These are phyloP conservation scores for Echinochloa phyllopogon DNA, from an alignment of 176 grass and related monocot species.

Conservation along the genomic window DNA sequence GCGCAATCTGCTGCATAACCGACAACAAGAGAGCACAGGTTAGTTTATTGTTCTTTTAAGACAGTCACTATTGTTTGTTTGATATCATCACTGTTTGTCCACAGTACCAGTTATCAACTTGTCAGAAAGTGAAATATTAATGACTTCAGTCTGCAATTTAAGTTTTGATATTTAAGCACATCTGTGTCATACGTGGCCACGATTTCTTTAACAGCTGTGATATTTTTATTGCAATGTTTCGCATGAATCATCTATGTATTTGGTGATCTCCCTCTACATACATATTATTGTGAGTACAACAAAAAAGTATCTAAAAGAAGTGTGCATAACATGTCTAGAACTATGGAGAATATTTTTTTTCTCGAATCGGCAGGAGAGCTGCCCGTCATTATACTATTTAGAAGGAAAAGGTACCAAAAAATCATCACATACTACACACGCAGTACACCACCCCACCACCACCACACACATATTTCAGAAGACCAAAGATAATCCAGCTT, in stretches of 20 bases:
- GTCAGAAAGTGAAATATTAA: conserved; percentile 7
- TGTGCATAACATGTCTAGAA: too few relatives aligned
- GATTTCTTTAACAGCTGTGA: neutral
- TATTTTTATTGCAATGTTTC: neutral
- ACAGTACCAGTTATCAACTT: conserved; percentile 13
- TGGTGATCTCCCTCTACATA: neutral
- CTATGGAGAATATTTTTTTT: too few relatives aligned
- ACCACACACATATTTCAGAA: too few relatives aligned
- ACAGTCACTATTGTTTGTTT: conserved; percentile 1
- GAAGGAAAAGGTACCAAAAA: too few relatives aligned
- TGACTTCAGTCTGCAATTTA: conserved; percentile 6
- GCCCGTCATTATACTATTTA: too few relatives aligned
- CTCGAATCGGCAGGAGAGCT: too few relatives aligned
- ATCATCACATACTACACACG: too few relatives aligned
- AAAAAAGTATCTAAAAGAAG: too few relatives aligned
- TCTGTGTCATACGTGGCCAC: neutral
- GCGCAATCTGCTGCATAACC: conserved; percentile 81
- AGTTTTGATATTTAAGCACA: neutral
- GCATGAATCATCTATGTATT: neutral
- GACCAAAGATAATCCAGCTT: too few relatives aligned
- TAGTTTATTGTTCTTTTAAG: conserved; percentile 27
- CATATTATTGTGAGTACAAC: neutral
- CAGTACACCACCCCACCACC: too few relatives aligned
- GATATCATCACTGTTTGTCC: conserved; percentile 7
- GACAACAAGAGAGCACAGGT: conserved; percentile 76